phyloP scores from a whole-genome alignment of 192 early-diverging fungal genomes.

The Coemansia sp. region DNA sequence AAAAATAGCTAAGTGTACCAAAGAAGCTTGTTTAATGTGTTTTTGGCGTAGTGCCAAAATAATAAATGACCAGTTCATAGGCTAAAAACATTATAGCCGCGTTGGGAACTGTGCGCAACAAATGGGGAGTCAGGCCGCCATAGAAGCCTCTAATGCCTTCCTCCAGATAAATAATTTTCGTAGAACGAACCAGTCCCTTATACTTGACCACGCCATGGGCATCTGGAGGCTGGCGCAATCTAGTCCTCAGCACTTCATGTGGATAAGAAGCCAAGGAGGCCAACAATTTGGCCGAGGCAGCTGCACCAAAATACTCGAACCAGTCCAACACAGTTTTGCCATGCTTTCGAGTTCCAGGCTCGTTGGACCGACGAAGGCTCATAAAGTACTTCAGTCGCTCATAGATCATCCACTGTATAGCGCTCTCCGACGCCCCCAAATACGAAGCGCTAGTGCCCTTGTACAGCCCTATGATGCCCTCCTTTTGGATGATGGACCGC shows the following conservation, averaged over 20 bases:
- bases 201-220: constrained; percentile 71
- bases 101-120: constrained; percentile 93
- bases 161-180: constrained; percentile 61
- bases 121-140: constrained; percentile 92
- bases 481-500: constrained; percentile 63
- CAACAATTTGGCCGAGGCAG: constrained; percentile 80
- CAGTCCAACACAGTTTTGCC: constrained; percentile 60
- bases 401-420: constrained; percentile 95
- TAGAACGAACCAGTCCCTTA: constrained; percentile 63
- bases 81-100: constrained; percentile 92
- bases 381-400: constrained; percentile 79
- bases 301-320: constrained; percentile 80
- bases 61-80: constrained; percentile 72
- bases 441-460: constrained; percentile 89
- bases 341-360: neutral
- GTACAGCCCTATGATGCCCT: constrained; percentile 84
- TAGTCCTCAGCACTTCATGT: constrained; percentile 92
- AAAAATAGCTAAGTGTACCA: no score
- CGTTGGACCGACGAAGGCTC: constrained; percentile 4
- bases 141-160: constrained; percentile 88
- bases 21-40: neutral
- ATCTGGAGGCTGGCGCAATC: constrained; percentile 78
- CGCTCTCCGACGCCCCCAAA: constrained; percentile 82
- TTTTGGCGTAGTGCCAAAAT: constrained; percentile 29
- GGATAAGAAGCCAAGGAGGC: constrained; percentile 90